phyloP scores from a whole-genome alignment of 495 filamentous ascomycete species.

The Penicillium canescens region DNA sequence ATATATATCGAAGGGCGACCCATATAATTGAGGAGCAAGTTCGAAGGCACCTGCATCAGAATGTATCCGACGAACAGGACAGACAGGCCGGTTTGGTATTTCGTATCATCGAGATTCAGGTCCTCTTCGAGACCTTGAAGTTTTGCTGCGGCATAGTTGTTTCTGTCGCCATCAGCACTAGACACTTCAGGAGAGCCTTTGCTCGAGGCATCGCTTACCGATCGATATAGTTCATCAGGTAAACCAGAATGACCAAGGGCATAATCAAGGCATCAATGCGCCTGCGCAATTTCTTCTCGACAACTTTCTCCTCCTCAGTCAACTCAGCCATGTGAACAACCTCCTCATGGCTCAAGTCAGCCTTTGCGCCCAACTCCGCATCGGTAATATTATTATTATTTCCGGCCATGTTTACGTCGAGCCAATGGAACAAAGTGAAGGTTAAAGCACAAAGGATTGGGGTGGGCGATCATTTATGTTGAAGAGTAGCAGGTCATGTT shows the following conservation, averaged over 20 bases:
- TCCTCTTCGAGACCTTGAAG: slow-evolving; percentile 53
- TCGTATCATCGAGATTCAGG: slow-evolving; percentile 34
- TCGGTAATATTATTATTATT: slow-evolving; percentile 30
- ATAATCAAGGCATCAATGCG: slow-evolving; percentile 56
- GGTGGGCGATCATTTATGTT: slow-evolving; percentile 3
- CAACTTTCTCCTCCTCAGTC: slow-evolving; percentile 43
- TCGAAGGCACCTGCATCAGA: slow-evolving; percentile 59
- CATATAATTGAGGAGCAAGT: slow-evolving; percentile 59
- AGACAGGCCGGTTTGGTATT: slow-evolving; percentile 51
- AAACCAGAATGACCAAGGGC: slow-evolving; percentile 56
- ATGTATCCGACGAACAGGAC: slow-evolving; percentile 58
- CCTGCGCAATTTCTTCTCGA: slow-evolving; percentile 47
- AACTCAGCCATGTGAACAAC: slow-evolving; percentile 38
- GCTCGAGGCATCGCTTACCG: slow-evolving; percentile 24
- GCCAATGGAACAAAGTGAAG: background rate
- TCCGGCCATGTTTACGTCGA: slow-evolving; percentile 17
- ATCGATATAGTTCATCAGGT: slow-evolving; percentile 60
- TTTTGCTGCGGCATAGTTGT: slow-evolving; percentile 57
- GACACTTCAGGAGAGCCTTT: background rate
- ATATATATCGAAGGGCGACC: slow-evolving; percentile 49
- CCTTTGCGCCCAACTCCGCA: slow-evolving; percentile 41
- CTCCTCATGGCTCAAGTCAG: slow-evolving; percentile 42
- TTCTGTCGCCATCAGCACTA: slow-evolving; percentile 29
- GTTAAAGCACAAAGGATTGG: background rate
- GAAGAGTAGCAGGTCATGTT: background rate